These are phyloP conservation scores for Tritrichomonas musculus DNA, from an alignment of 208 protist species.

Conservation along the genomic window DNA sequence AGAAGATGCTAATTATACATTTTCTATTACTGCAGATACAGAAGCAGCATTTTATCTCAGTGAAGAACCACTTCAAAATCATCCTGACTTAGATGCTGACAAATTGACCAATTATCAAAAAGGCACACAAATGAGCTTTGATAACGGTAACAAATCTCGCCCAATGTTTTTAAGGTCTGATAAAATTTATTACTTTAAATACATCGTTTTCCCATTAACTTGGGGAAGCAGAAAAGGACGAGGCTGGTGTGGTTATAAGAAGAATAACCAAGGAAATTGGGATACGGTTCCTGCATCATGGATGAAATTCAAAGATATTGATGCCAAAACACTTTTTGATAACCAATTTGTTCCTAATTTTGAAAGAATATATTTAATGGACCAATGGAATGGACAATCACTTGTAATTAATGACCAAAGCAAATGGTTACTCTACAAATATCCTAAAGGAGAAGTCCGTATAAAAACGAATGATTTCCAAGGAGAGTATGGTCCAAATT, in stretches of 20 bases:
- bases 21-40: neutral
- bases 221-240: neutral
- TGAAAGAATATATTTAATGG: neutral
- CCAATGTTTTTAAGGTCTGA: neutral
- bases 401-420: neutral
- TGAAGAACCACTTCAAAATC: neutral
- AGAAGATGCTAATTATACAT: neutral
- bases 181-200: neutral
- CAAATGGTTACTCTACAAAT: neutral
- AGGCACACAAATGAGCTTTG: too few relatives aligned
- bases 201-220: neutral
- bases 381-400: neutral
- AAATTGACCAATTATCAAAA: neutral
- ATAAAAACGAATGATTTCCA: neutral
- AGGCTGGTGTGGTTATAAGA: neutral
- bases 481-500: neutral
- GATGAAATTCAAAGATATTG: neutral
- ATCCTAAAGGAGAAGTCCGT: neutral
- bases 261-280: neutral
- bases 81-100: neutral
- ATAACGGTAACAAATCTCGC: too few relatives aligned
- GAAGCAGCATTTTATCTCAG: neutral
- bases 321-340: neutral
- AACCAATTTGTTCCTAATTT: neutral
- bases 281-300: neutral